Evolutionary conservation across 257 asterid species (phyloP).

Genomic region (Fraxinus anomala): DNA sequence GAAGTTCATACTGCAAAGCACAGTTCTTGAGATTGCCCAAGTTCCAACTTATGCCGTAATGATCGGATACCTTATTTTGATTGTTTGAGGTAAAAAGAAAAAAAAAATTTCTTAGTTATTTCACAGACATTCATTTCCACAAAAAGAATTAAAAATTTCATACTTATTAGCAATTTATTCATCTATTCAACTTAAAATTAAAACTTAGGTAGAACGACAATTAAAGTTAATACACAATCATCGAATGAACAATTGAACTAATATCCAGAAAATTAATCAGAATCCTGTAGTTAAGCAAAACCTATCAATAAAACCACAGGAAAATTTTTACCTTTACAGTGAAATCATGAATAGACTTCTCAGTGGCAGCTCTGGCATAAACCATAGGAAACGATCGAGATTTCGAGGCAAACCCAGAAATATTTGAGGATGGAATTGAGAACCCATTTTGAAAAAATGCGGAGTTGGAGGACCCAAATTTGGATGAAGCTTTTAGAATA

Average conservation of each 20-base stretch:
- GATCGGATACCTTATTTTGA: not conserved
- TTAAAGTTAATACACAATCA: conserved; percentile 1
- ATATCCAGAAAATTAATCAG: no score
- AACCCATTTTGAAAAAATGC: conserved; percentile 55
- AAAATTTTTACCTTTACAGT: conserved; percentile 63
- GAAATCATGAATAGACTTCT: conserved; percentile 71
- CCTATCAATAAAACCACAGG: not conserved
- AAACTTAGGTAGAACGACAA: no score
- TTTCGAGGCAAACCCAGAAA: conserved; percentile 43
- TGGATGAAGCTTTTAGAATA: conserved; percentile 36
- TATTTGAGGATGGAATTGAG: conserved; percentile 41
- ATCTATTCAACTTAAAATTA: no score
- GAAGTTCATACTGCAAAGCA: not conserved
- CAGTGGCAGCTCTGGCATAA: conserved; percentile 82
- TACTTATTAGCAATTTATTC: not conserved
- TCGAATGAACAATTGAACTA: not conserved
- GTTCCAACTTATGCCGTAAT: not conserved
- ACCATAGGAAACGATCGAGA: conserved; percentile 53
- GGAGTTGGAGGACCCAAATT: conserved; percentile 56
- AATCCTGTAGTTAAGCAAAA: not conserved
- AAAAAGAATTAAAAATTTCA: not conserved
- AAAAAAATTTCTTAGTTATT: no score
- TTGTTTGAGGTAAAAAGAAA: not conserved
- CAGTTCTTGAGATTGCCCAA: not conserved
- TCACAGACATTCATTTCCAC: no score